Conservation (phyloP, 805 yeast genomes). For the Saccharomycopsis babjevae region DNA sequence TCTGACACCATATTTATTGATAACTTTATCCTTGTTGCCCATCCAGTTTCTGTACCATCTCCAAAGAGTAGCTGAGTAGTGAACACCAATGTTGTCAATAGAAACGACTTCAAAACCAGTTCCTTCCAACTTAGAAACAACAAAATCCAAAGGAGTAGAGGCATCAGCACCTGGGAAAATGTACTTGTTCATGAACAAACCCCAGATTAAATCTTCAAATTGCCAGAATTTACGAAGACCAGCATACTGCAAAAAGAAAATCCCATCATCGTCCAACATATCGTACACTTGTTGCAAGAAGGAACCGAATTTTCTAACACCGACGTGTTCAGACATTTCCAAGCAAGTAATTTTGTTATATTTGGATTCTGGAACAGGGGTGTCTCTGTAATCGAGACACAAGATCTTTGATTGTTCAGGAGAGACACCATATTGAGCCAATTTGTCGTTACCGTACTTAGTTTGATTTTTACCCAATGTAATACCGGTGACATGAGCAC, state of each 20-base stretch:
- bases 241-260: slow-evolving; percentile 79
- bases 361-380: slow-evolving; percentile 59
- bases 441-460: slow-evolving; percentile 70
- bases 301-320: slow-evolving; percentile 69
- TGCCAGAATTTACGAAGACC: slow-evolving; percentile 91
- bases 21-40: slow-evolving; percentile 65
- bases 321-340: slow-evolving; percentile 96
- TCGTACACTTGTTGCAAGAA: slow-evolving; percentile 75
- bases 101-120: slow-evolving; percentile 80
- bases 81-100: slow-evolving; percentile 84
- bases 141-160: slow-evolving; percentile 84
- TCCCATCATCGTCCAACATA: slow-evolving; percentile 85
- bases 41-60: slow-evolving; percentile 94
- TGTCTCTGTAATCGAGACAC: slow-evolving; percentile 83
- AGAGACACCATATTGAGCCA: slow-evolving; percentile 58
- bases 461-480: slow-evolving; percentile 89
- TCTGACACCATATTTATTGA: slow-evolving; percentile 72
- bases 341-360: slow-evolving; percentile 84
- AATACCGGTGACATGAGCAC: slow-evolving; percentile 81
- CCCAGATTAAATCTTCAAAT: slow-evolving; percentile 90
- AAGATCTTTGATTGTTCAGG: slow-evolving; percentile 63
- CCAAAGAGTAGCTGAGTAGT: slow-evolving; percentile 85
- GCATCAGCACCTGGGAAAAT: slow-evolving; percentile 98
- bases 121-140: slow-evolving; percentile 63
- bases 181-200: slow-evolving; percentile 90